Conservation (phyloP, 2,329 filamentous ascomycete genomes). For the Penicillium sp. region DNA sequence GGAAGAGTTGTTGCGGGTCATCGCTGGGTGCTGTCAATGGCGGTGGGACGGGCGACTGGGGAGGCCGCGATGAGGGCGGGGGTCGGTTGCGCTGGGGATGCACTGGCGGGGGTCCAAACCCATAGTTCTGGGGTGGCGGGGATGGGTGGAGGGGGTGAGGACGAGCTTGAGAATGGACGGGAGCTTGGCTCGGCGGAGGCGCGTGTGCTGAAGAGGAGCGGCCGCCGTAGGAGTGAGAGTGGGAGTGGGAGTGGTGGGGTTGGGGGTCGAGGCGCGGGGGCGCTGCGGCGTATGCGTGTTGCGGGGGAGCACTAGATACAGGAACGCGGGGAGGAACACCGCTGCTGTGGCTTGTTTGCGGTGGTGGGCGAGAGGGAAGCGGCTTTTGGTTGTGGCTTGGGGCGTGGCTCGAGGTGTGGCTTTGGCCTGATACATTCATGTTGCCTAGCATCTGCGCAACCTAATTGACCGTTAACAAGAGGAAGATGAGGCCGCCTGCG, state of each 20-base stretch:
- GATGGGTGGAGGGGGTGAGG: slow-evolving; percentile 36
- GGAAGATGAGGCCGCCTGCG: not conserved
- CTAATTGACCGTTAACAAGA: slow-evolving; percentile 20
- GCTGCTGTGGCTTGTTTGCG: slow-evolving; percentile 16
- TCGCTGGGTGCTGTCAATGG: slow-evolving; percentile 43
- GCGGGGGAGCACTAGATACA: slow-evolving; percentile 19
- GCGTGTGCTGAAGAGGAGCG: slow-evolving; percentile 14
- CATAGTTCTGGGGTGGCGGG: slow-evolving; percentile 41
- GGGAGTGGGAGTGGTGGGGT: slow-evolving; percentile 9
- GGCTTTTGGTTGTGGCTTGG: slow-evolving; percentile 23
- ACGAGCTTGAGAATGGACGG: slow-evolving; percentile 31
- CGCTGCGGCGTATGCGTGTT: slow-evolving; percentile 15
- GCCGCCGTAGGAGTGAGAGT: slow-evolving; percentile 15
- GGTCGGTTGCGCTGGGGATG: slow-evolving; percentile 49
- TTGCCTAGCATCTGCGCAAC: slow-evolving; percentile 40
- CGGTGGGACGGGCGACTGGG: slow-evolving; percentile 55
- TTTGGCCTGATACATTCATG: slow-evolving; percentile 26
- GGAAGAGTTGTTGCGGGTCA: slow-evolving; percentile 58
- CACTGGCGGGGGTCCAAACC: slow-evolving; percentile 43
- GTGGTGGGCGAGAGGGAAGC: slow-evolving; percentile 20
- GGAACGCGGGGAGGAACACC: slow-evolving; percentile 22
- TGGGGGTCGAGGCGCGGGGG: slow-evolving; percentile 14
- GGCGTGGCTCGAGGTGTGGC: slow-evolving; percentile 5
- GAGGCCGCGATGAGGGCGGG: slow-evolving; percentile 52
- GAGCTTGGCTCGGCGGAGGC: slow-evolving; percentile 15